These are phyloP conservation scores for Saccharomyces hybrid DNA, from an alignment of 1,139 yeast genomes.

Conservation along the genomic window DNA sequence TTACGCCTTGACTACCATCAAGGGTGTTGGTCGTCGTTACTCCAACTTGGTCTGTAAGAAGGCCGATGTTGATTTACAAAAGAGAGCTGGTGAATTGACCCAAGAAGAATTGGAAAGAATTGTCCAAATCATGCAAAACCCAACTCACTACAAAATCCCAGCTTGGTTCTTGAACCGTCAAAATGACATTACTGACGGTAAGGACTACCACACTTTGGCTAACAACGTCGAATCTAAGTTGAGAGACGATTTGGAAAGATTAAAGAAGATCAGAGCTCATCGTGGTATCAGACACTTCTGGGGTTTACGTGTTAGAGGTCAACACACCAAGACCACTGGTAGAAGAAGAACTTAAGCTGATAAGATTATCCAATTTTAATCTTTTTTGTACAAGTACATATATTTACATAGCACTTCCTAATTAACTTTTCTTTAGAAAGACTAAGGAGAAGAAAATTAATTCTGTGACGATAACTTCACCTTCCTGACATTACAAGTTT, in stretches of 20 bases:
- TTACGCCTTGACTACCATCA: conserved; percentile 99
- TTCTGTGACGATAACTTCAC: not conserved
- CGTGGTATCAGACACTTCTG: conserved; percentile 99
- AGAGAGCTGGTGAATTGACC: conserved; percentile 99
- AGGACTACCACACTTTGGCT: conserved; percentile 98
- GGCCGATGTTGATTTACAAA: conserved; percentile 97
- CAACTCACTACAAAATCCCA: conserved; percentile 98
- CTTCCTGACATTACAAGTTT: not conserved
- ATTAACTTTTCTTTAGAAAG: not conserved
- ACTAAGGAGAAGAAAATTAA: not conserved
- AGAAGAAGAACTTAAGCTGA: conserved; percentile 49
- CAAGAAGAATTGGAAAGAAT: conserved; percentile 99
- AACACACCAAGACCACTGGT: conserved; percentile 99
- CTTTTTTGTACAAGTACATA: conserved; percentile 6
- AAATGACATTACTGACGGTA: conserved; percentile 97
- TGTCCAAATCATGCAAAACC: conserved; percentile 99
- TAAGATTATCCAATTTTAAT: conserved; percentile 3
- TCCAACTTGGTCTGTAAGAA: conserved; percentile 99
- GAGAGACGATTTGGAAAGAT: conserved; percentile 99
- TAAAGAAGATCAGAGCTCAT: conserved; percentile 99
- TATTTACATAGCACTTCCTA: conserved; percentile 1
- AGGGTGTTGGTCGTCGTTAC: conserved; percentile 99
- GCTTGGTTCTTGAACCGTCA: conserved; percentile 99
- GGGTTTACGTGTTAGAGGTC: conserved; percentile 97
- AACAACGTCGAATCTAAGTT: conserved; percentile 98